Percentiles rank a stretch among this genome's conserved stretches.
Conservation (phyloP, 2,329 filamentous ascomycete genomes). For the Colletotrichum caudatum region DNA sequence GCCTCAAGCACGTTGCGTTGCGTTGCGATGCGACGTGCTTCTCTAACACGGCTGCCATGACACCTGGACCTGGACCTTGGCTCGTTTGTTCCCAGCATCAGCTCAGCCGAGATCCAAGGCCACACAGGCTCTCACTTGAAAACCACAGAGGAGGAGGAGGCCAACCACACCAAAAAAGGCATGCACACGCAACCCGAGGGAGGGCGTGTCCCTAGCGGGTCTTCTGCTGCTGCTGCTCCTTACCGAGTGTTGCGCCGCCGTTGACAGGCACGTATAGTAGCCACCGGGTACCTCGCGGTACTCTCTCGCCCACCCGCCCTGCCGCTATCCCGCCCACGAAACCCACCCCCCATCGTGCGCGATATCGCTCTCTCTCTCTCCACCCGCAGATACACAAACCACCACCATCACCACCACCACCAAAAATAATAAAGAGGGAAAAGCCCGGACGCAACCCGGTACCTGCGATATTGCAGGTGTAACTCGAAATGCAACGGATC, state of each 20-base stretch:
- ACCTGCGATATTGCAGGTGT: not conserved
- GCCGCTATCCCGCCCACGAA: slow-evolving; percentile 6
- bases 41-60: slow-evolving; percentile 2
- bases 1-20: not conserved
- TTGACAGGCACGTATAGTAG: not conserved
- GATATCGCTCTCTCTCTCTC: slow-evolving; percentile 5
- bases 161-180: not conserved
- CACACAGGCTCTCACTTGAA: not conserved
- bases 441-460: not conserved
- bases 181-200: not conserved
- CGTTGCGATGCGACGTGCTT: slow-evolving; percentile 4
- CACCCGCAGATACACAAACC: slow-evolving; percentile 20
- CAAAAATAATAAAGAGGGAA: not conserved
- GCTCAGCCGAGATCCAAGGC: slow-evolving; percentile 2
- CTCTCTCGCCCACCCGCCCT: not conserved
- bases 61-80: not conserved
- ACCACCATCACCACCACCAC: not conserved
- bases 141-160: not conserved
- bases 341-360: not conserved
- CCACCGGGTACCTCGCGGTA: slow-evolving; percentile 6
- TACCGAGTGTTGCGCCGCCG: slow-evolving; percentile 4
- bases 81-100: slow-evolving; percentile 1
- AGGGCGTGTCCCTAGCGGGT: slow-evolving; percentile 2
- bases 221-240: not conserved
- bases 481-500: not conserved